These are phyloP conservation scores for Rhododendron molle DNA, from an alignment of 148 eudicot species.

Conservation along the genomic window DNA sequence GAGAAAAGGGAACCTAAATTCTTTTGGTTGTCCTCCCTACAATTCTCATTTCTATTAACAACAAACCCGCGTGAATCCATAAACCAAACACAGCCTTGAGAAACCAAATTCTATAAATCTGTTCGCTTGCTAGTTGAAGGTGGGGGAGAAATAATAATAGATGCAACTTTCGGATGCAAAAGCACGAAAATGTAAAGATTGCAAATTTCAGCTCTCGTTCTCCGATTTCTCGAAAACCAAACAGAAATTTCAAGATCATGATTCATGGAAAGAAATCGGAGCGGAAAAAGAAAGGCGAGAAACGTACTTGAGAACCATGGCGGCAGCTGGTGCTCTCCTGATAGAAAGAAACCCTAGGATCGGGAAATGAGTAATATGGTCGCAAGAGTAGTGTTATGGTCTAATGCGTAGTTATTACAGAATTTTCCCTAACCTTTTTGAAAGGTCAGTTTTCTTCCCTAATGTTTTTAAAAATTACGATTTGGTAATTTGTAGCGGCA, in stretches of 20 bases:
- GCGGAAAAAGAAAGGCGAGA: neutral
- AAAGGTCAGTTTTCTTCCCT: neutral
- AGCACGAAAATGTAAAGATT: neutral
- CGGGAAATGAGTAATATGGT: neutral
- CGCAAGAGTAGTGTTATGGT: neutral
- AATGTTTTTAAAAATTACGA: neutral
- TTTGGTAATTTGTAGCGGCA: too few species aligned
- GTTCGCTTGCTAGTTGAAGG: neutral
- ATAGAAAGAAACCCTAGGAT: neutral
- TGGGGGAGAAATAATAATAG: neutral
- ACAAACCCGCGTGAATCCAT: neutral
- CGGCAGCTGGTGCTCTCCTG: constrained; percentile 11
- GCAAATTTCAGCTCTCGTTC: neutral
- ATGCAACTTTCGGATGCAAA: neutral
- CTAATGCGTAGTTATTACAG: neutral
- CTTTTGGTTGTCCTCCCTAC: neutral
- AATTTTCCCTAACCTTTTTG: neutral
- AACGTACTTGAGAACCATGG: constrained; percentile 26
- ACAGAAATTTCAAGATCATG: neutral
- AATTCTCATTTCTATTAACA: neutral
- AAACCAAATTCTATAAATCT: neutral
- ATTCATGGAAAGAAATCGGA: neutral
- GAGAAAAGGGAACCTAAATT: neutral
- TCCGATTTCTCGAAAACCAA: neutral
- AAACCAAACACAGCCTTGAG: neutral